phyloP scores from a whole-genome alignment of 768 basidiomycete species.

The Boletus speciosus region DNA sequence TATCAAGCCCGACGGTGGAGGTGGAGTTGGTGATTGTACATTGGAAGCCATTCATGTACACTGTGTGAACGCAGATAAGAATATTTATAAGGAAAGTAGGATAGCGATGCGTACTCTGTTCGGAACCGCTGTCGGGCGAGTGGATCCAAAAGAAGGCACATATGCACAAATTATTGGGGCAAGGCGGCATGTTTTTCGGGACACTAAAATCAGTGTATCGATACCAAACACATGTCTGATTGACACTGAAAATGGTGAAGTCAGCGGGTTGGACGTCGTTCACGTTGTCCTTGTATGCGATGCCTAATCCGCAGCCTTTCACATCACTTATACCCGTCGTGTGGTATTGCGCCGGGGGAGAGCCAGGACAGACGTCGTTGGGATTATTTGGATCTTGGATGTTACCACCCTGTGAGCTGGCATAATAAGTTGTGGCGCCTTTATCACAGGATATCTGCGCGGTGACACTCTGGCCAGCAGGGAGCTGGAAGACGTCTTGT shows the following conservation, averaged over 20 bases:
- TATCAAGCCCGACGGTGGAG: conserved; percentile 49
- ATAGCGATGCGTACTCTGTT: conserved; percentile 49
- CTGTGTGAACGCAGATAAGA: conserved; percentile 27
- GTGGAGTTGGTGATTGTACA: conserved; percentile 57
- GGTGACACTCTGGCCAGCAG: conserved; percentile 53
- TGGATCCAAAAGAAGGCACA: conserved; percentile 80
- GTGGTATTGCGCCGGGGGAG: conserved; percentile 46
- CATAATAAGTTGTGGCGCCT: conserved; percentile 55
- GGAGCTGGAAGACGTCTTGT: conserved; percentile 56
- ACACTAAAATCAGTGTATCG: conserved; percentile 68
- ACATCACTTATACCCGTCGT: conserved; percentile 53
- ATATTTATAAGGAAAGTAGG: not conserved
- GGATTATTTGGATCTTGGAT: conserved; percentile 45
- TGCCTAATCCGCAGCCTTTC: conserved; percentile 65
- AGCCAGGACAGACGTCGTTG: conserved; percentile 51
- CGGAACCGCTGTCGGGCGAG: conserved; percentile 54
- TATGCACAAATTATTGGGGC: conserved; percentile 57
- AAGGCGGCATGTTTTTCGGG: conserved; percentile 64
- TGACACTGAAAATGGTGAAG: conserved; percentile 71
- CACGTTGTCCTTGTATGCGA: conserved; percentile 65
- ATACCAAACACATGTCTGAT: conserved; percentile 72
- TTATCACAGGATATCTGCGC: conserved; percentile 59
- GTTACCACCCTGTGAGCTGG: conserved; percentile 50
- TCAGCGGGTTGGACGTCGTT: conserved; percentile 55
- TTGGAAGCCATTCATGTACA: conserved; percentile 75